These are phyloP conservation scores for Cerioporus squamosus DNA, from an alignment of 1,284 basidiomycete genomes.

Conservation along the genomic window DNA sequence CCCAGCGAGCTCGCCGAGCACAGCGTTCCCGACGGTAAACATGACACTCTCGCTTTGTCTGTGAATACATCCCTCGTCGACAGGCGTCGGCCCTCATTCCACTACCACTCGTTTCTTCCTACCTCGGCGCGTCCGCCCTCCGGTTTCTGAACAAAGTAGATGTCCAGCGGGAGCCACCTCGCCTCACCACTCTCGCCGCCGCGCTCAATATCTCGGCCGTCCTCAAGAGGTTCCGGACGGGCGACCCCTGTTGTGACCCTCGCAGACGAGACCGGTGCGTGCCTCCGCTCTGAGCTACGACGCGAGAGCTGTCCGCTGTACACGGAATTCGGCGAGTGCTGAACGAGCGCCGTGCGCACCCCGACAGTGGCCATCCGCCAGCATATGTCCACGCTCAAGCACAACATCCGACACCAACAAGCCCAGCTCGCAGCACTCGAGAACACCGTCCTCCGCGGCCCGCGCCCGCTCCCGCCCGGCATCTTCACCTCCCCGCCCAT, in stretches of 20 bases:
- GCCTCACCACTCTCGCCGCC: conserved; percentile 33
- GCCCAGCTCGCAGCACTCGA: conserved; percentile 72
- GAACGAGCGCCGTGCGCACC: neutral
- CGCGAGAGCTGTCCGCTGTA: neutral
- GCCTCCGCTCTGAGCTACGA: neutral
- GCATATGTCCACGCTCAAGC: conserved; percentile 77
- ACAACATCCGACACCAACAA: conserved; percentile 77
- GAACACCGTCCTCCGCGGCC: conserved; percentile 63
- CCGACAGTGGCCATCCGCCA: conserved; percentile 64
- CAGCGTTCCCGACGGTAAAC: conserved; percentile 21
- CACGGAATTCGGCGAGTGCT: neutral
- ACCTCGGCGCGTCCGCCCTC: conserved; percentile 2
- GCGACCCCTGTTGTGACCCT: conserved; percentile 55
- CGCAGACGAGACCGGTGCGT: conserved; percentile 61
- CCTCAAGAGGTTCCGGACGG: conserved; percentile 55
- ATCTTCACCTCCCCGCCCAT: conserved; percentile 45
- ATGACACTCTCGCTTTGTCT: conserved; percentile 14
- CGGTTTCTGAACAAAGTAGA: conserved; percentile 12
- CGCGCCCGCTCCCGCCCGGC: conserved; percentile 56
- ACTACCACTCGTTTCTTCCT: neutral
- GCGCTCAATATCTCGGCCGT: conserved; percentile 56
- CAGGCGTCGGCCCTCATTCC: neutral
- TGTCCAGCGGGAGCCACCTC: conserved; percentile 27
- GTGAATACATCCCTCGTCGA: conserved; percentile 1
- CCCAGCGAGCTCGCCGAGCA: conserved; percentile 15